Evolutionary conservation across 2,329 filamentous ascomycete genomes (phyloP).

Genomic region (Diaporthe longicolla): DNA sequence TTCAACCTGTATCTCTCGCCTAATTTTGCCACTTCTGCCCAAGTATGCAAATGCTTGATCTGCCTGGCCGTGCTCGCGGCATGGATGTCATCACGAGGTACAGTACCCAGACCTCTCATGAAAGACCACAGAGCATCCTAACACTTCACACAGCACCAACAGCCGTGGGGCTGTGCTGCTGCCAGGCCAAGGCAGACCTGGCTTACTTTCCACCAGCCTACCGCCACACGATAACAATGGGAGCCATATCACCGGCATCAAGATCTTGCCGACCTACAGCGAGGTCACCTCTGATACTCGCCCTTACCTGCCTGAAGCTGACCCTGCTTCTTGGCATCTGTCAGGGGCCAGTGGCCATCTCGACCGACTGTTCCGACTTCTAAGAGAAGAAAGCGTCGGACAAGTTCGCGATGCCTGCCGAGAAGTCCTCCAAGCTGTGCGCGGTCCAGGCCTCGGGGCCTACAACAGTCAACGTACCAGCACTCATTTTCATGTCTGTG

Average conservation of each 20-base stretch:
- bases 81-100: not conserved
- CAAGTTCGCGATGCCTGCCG: conserved; percentile 65
- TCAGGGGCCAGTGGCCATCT: conserved; percentile 62
- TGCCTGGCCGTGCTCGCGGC: not conserved
- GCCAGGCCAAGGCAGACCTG: conserved; percentile 34
- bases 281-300: conserved; percentile 54
- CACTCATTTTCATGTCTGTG: conserved; percentile 55
- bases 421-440: conserved; percentile 54
- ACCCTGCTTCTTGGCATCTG: conserved; percentile 57
- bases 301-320: conserved; percentile 58
- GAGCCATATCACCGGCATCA: conserved; percentile 57
- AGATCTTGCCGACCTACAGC: conserved; percentile 59
- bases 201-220: conserved; percentile 36
- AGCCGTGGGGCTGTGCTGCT: not conserved
- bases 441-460: conserved; percentile 31
- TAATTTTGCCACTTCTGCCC: not conserved
- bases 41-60: no score
- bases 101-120: not conserved
- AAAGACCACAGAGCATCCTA: not conserved
- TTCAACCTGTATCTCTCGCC: fast-evolving
- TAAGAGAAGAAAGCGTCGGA: conserved; percentile 69
- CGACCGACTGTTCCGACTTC: conserved; percentile 68
- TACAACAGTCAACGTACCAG: conserved; percentile 44
- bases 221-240: conserved; percentile 62
- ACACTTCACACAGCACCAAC: not conserved